Evolutionary conservation across 2,329 filamentous ascomycete species (phyloP).

Genomic region (Fusarium sp.): DNA sequence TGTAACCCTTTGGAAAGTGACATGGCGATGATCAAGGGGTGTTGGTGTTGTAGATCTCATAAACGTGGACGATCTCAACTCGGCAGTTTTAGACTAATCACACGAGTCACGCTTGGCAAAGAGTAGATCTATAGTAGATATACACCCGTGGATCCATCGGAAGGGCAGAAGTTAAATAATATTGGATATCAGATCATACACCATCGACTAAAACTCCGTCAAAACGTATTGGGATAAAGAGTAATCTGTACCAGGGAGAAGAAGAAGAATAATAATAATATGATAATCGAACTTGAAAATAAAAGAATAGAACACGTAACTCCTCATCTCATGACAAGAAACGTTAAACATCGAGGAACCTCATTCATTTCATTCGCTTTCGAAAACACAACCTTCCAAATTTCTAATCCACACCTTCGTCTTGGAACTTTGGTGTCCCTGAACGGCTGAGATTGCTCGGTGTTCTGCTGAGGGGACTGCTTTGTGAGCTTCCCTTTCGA

Average conservation of each 20-base stretch:
- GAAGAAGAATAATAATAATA: background rate
- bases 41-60: conserved; percentile 14
- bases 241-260: conserved; percentile 21
- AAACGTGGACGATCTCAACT: conserved; percentile 27
- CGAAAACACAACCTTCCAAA: conserved; percentile 6
- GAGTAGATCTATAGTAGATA: background rate
- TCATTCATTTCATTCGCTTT: conserved; percentile 30
- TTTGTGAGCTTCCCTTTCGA: conserved; percentile 50
- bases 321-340: conserved; percentile 38
- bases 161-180: background rate
- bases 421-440: conserved; percentile 39
- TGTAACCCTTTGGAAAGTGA: background rate
- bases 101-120: conserved; percentile 13
- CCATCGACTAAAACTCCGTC: conserved; percentile 5
- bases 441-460: conserved; percentile 30
- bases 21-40: conserved; percentile 20
- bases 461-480: conserved; percentile 18
- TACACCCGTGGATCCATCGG: background rate
- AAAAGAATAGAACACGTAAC: conserved; percentile 23
- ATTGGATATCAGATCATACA: conserved; percentile 22
- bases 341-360: conserved; percentile 17
- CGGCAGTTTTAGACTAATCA: conserved; percentile 22
- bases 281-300: conserved; percentile 8
- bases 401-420: conserved; percentile 52
- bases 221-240: background rate